Conservation (phyloP, 139 green algal genomes). For the Protoeuglena noctilucae region DNA sequence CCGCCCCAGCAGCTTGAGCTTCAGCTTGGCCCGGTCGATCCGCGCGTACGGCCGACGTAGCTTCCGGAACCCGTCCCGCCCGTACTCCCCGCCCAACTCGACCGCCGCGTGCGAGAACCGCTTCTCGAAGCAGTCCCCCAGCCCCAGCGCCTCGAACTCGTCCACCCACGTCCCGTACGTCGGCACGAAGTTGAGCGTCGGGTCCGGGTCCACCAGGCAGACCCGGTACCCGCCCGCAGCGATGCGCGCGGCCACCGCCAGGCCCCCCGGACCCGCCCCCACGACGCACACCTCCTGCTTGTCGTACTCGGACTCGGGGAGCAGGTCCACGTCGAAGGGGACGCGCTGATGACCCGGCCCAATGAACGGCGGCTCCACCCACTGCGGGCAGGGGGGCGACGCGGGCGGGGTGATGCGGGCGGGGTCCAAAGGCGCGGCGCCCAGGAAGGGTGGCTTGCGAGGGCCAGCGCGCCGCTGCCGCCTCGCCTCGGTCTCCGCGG, state of each 20-base stretch:
- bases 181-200: constrained; percentile 72
- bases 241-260: constrained; percentile 47
- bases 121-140: constrained; percentile 1
- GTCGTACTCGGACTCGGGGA: not conserved
- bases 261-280: constrained; percentile 70
- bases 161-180: constrained; percentile 98
- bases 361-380: not conserved
- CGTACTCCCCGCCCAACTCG: not conserved
- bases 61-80: constrained; percentile 30
- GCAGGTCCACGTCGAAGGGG: not conserved
- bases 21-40: constrained; percentile 80
- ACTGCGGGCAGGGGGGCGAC: too few relatives aligned
- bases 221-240: constrained; percentile 24
- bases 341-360: not conserved
- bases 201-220: constrained; percentile 64
- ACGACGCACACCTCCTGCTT: constrained; percentile 67
- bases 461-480: too few relatives aligned
- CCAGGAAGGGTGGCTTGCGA: too few relatives aligned
- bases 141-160: constrained; percentile 85
- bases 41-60: constrained; percentile 72
- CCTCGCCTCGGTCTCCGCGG: too few relatives aligned
- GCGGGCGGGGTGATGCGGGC: too few relatives aligned
- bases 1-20: constrained; percentile 60
- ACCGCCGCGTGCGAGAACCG: not conserved
- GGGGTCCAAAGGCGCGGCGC: too few relatives aligned